phyloP scores from a whole-genome alignment of 2,329 filamentous ascomycete species.

The Claviceps spartinae region DNA sequence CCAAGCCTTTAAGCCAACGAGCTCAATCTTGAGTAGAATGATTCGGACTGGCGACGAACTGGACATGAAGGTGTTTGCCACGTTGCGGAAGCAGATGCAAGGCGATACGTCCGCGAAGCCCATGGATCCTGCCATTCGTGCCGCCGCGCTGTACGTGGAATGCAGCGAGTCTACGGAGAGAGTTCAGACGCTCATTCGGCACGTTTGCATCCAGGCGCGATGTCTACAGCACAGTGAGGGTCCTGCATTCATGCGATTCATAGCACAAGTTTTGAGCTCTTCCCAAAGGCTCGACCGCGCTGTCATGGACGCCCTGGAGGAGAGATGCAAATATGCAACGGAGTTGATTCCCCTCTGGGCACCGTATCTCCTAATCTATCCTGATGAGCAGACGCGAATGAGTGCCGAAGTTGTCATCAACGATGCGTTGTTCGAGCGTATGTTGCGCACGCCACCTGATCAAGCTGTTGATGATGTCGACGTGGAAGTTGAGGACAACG shows the following conservation, averaged over 20 bases:
- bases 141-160: constrained; percentile 39
- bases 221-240: constrained; percentile 34
- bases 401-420: constrained; percentile 31
- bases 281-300: constrained; percentile 17
- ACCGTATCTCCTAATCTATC: constrained; percentile 35
- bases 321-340: constrained; percentile 12
- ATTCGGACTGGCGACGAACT: constrained; percentile 37
- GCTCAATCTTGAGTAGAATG: constrained; percentile 43
- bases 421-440: constrained; percentile 26
- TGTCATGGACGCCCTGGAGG: constrained; percentile 9
- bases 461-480: background rate
- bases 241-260: constrained; percentile 33
- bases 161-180: constrained; percentile 20
- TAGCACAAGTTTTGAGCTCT: constrained; percentile 14
- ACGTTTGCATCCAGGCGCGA: constrained; percentile 30
- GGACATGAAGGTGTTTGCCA: constrained; percentile 37
- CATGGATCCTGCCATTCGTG: constrained; percentile 44
- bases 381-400: constrained; percentile 27
- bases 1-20: constrained; percentile 37
- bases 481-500: background rate
- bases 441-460: constrained; percentile 5
- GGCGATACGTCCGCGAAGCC: constrained; percentile 27
- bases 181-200: constrained; percentile 26
- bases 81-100: constrained; percentile 40
- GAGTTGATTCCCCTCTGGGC: constrained; percentile 31